Evolutionary conservation across 2,329 filamentous ascomycete genomes (phyloP), one percentile per base, ranked within the genome.

Genomic region (Daldinia sp.): DNA sequence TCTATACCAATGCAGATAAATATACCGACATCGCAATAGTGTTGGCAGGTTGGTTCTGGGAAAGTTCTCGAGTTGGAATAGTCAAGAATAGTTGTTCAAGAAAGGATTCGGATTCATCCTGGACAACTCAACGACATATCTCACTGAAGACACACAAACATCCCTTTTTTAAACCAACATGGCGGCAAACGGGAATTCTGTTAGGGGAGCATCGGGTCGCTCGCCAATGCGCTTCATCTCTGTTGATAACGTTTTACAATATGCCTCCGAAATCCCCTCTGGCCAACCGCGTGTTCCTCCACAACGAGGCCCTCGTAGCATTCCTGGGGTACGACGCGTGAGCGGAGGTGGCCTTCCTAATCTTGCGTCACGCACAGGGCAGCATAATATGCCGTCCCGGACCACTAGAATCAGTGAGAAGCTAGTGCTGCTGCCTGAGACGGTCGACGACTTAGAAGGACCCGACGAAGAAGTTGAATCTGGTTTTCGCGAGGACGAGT

Each of bases 351-450:
- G 81, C 10, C 78, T 84, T 41, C 82, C 83, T n/a, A 79, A 78
- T 35, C 74, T 82, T 20, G 79, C 80, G 55, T 80, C 81, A 44
- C 81, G 85, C 4, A 82, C 83, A 59, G 86, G 86, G 68, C 82
- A 83, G 74, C 86, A 88, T 63, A 86, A 84, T 50, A 82, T 98
- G 72, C 96, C 95, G 0, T 91, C 93, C 5, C 88, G 96, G 60
- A 97, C 94, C 41, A 97, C 93, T 30, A 98, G 98, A 80, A 91
- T 97, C 71, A 97, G 93, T 79, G 93, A 98, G 83, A 98, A 98
- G 81, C 85, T 99, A n/a, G 96, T 99, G 0, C 84, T 98, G 39
- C 86, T 99, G 13, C 96, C 96, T 0, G 95, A 98, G 77, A 92
- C 94, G 0, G 85, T 85, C 3, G 87, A 87, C 60, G 88, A 88